phyloP scores from a whole-genome alignment of 805 yeast species.

The Saturnispora sanitii region DNA sequence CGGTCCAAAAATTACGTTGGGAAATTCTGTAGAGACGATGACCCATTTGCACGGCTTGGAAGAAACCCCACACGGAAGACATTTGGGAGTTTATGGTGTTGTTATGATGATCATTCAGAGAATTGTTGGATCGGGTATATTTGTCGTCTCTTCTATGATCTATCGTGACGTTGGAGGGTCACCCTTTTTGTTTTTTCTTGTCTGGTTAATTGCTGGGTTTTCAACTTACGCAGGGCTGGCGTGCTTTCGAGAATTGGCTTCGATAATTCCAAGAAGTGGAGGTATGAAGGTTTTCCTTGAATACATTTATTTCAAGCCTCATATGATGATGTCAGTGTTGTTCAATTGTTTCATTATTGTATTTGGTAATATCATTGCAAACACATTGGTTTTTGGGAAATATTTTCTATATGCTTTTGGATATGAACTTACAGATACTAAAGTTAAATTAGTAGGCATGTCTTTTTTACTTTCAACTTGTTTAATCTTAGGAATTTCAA shows the following conservation, averaged over 20 bases:
- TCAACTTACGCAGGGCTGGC: conserved; percentile 59
- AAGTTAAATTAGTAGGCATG: conserved; percentile 35
- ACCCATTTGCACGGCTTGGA: conserved; percentile 26
- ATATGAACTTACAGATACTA: conserved; percentile 24
- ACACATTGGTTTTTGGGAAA: conserved; percentile 46
- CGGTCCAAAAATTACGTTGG: not conserved
- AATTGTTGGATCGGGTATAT: conserved; percentile 71
- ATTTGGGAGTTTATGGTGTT: conserved; percentile 60
- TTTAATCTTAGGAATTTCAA: conserved; percentile 47
- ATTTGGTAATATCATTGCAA: conserved; percentile 43
- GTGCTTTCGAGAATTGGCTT: conserved; percentile 60
- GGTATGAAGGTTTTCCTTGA: conserved; percentile 69
- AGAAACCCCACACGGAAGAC: conserved; percentile 65
- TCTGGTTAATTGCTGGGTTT: conserved; percentile 56
- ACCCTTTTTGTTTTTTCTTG: conserved; percentile 44
- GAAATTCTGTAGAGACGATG: not conserved
- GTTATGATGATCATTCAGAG: conserved; percentile 55
- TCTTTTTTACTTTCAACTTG: conserved; percentile 29
- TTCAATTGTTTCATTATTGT: conserved; percentile 37
- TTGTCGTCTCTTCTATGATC: conserved; percentile 60
- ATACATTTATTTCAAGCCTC: conserved; percentile 53
- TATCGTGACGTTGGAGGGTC: conserved; percentile 63
- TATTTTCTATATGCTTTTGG: conserved; percentile 39
- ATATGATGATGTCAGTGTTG: conserved; percentile 39
- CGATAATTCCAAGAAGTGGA: conserved; percentile 63